phyloP scores from a whole-genome alignment of 1,284 basidiomycete species.

The Ustilago hordei region DNA sequence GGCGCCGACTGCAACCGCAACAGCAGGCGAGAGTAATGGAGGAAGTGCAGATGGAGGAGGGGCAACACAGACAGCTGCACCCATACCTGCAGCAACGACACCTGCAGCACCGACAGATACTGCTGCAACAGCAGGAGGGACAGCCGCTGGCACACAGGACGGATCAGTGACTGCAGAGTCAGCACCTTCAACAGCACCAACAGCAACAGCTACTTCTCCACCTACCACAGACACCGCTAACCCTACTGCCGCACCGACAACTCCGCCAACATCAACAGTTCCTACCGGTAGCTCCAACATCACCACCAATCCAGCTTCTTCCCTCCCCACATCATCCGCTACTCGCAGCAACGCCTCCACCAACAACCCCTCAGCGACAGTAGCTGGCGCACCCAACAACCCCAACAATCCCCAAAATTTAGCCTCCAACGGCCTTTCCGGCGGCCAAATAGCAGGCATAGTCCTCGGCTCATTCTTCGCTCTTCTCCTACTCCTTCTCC shows the following conservation, averaged over 20 bases:
- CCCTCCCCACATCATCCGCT: neutral
- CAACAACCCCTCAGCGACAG: constrained; percentile 25
- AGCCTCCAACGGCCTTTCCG: constrained; percentile 28
- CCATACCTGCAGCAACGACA: constrained; percentile 1
- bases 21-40: neutral
- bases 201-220: neutral
- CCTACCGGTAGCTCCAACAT: neutral
- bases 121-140: neutral
- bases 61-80: constrained; percentile 9
- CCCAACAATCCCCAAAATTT: constrained; percentile 9
- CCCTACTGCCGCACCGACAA: neutral
- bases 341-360: neutral
- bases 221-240: neutral
- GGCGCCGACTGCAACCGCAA: neutral
- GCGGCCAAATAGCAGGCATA: constrained; percentile 60
- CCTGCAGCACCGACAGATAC: constrained; percentile 8
- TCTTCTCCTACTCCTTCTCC: constrained; percentile 47
- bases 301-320: neutral
- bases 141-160: constrained; percentile 6
- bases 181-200: constrained; percentile 7
- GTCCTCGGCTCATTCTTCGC: constrained; percentile 50
- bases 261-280: neutral
- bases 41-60: neutral
- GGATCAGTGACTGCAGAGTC: constrained; percentile 20
- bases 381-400: constrained; percentile 19